phyloP scores from a whole-genome alignment of 257 asterid genomes.

The Nicotiana otophora region DNA sequence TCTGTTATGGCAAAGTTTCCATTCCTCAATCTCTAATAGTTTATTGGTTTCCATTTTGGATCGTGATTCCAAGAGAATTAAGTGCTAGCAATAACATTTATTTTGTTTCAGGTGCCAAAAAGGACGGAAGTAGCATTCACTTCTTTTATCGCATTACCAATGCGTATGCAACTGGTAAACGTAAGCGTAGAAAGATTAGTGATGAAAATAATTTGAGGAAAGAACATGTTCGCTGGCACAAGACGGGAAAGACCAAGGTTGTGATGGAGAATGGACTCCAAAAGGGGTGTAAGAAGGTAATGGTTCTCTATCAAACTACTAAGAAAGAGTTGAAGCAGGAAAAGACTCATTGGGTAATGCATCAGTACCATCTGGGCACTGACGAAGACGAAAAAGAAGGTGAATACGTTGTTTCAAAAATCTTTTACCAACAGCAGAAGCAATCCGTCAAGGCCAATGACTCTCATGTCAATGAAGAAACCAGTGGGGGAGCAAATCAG shows the following conservation, averaged over 20 bases:
- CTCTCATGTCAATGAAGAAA: conserved; percentile 34
- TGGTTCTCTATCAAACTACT: conserved; percentile 64
- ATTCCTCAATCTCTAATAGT: not conserved
- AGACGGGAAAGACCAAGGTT: conserved; percentile 74
- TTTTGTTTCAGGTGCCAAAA: conserved; percentile 57
- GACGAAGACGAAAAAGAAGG: conserved; percentile 66
- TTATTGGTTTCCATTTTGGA: not conserved
- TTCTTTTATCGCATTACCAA: conserved; percentile 57
- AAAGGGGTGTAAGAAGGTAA: conserved; percentile 78
- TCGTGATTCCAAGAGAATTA: not conserved
- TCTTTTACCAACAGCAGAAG: conserved; percentile 64
- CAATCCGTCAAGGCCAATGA: conserved; percentile 25
- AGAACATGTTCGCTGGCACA: conserved; percentile 77
- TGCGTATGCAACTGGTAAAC: conserved; percentile 70
- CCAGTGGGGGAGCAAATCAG: conserved; percentile 28
- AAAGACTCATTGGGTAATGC: conserved; percentile 86
- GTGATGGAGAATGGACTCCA: conserved; percentile 51
- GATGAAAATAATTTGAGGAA: conserved; percentile 19
- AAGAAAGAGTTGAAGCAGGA: conserved; percentile 54
- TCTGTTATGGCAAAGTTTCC: not conserved
- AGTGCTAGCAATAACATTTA: not conserved
- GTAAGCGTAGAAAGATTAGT: conserved; percentile 76
- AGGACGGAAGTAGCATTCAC: conserved; percentile 77
- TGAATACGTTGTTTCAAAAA: conserved; percentile 68
- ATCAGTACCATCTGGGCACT: conserved; percentile 81